Base-by-base conservation (phyloP, 2,329 filamentous ascomycete genomes). In the Ophiocordyceps australis region DNA sequence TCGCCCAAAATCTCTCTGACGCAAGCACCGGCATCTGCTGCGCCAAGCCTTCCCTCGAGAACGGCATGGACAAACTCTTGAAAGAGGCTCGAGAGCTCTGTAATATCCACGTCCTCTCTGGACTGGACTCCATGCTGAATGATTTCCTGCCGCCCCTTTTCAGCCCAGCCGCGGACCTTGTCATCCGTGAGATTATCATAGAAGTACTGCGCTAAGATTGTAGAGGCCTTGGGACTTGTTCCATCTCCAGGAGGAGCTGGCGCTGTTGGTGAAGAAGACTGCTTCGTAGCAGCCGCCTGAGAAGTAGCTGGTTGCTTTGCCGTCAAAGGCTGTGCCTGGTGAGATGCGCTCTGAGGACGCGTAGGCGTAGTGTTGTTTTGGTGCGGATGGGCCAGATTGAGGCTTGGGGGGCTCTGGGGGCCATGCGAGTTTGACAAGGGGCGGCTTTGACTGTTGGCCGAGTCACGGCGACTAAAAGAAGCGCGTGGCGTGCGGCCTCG, bases 21-120 rank as follows among this genome's bases (percentile, higher is more conserved):
- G 29, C 73, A 65, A 13, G 52, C 55, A 15, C 85, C 86, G 24
- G 79, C 74, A 38, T 85, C 76, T 5, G 50, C 45, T 3, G 80
- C 59, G 20, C 65, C 59, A 23, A 94, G 50, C 25, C 73, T 66
- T 22, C 62, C 65, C 40, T 82, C 74, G 9, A 91, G 52, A 12
- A 75, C 73, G 18, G 80, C 72, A 32, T 75, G 72, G 19, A 89
- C 66, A 20, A 94, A 65, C 46, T 98, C 89, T 52, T 93, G 81
- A 37, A 85, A 82, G 14, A 93, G 56, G 10, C 65, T 65, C 17
- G 74, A 72, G 20, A 92, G 55, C 30, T 71, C 67, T 23, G 74
- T 59, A 7, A 66, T 55, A 41, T 91, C 74, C 36, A 78, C 69
- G 35, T 76, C 65, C 19, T 66, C 54, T 37, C 71, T 66, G 24